A percentile compares a stretch with the other conserved stretches of the same genome.
Conservation (phyloP, 805 yeast species). For the Candida chauliodis region DNA sequence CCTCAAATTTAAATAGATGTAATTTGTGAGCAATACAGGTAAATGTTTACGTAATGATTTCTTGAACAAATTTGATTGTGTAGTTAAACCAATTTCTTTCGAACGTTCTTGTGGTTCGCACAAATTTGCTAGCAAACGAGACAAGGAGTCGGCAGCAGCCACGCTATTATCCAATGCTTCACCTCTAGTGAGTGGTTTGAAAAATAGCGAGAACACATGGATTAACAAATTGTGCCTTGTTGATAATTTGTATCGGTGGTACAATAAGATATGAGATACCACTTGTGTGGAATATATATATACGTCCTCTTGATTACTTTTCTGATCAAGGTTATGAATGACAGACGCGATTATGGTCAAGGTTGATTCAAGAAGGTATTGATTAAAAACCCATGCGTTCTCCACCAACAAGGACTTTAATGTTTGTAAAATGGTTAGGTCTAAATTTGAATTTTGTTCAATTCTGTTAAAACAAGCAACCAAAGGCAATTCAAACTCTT, state of each 20-base stretch:
- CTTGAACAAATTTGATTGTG: conserved; percentile 54
- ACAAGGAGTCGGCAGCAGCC: conserved; percentile 44
- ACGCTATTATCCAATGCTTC: conserved; percentile 4
- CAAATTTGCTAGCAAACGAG: conserved; percentile 60
- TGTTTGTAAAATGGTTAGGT: conserved; percentile 12
- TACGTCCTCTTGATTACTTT: conserved; percentile 13
- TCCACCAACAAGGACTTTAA: conserved; percentile 43
- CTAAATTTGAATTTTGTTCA: conserved; percentile 9
- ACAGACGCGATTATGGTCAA: conserved; percentile 35
- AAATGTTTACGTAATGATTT: conserved; percentile 61
- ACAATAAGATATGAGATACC: conserved; percentile 57
- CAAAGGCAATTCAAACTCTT: conserved; percentile 25
- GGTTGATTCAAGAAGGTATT: conserved; percentile 59
- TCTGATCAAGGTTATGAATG: neutral
- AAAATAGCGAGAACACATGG: conserved; percentile 43
- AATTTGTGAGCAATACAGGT: conserved; percentile 57
- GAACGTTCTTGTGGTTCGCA: conserved; percentile 62
- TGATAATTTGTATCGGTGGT: conserved; percentile 66
- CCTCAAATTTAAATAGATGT: conserved; percentile 50
- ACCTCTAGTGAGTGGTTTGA: conserved; percentile 42
- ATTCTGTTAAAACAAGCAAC: conserved; percentile 19
- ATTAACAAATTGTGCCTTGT: conserved; percentile 71
- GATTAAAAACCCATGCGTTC: conserved; percentile 57
- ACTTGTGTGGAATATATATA: conserved; percentile 44
- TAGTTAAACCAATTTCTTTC: conserved; percentile 28